Percentiles rank a stretch among this genome's conserved stretches.
Conservation (phyloP, 305 asterid genomes). For the Plantago coronopus region DNA sequence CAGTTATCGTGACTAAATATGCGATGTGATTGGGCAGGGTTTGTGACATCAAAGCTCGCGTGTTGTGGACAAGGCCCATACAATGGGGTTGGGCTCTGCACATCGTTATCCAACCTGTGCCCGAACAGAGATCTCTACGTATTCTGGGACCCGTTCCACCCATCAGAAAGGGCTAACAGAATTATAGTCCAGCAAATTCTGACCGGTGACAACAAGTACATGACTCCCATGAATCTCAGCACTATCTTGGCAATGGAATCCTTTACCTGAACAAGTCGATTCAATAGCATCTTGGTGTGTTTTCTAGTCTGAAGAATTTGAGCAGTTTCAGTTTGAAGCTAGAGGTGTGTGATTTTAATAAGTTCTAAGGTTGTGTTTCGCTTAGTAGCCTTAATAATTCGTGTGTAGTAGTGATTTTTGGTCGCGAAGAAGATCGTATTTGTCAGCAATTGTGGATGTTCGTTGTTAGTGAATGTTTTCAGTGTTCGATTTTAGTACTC, state of each 20-base stretch:
- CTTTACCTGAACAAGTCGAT: slow-evolving; percentile 24
- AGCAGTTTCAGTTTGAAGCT: not conserved
- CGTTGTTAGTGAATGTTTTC: not conserved
- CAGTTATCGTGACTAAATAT: not conserved
- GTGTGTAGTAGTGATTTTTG: not conserved
- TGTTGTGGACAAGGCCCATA: slow-evolving; percentile 83
- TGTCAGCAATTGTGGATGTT: not conserved
- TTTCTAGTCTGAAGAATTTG: not conserved
- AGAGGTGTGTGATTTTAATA: slow-evolving; percentile 6
- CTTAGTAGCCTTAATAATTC: not conserved
- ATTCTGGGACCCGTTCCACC: slow-evolving; percentile 76
- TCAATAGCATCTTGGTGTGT: not conserved
- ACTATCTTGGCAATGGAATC: slow-evolving; percentile 51
- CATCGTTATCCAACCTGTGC: slow-evolving; percentile 54
- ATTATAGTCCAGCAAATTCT: slow-evolving; percentile 54
- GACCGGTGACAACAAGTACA: slow-evolving; percentile 44
- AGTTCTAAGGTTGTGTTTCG: not conserved
- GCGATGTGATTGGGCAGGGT: slow-evolving; percentile 37
- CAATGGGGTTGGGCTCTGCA: slow-evolving; percentile 70
- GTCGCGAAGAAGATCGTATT: not conserved
- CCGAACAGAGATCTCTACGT: slow-evolving; percentile 58
- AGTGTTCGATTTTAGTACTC: not conserved
- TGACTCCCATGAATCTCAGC: slow-evolving; percentile 69
- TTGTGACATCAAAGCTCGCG: slow-evolving; percentile 62
- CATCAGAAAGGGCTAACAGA: slow-evolving; percentile 64